Evolutionary conservation across 1,284 basidiomycete genomes (phyloP).

Genomic region (Ustilago cynodontis): DNA sequence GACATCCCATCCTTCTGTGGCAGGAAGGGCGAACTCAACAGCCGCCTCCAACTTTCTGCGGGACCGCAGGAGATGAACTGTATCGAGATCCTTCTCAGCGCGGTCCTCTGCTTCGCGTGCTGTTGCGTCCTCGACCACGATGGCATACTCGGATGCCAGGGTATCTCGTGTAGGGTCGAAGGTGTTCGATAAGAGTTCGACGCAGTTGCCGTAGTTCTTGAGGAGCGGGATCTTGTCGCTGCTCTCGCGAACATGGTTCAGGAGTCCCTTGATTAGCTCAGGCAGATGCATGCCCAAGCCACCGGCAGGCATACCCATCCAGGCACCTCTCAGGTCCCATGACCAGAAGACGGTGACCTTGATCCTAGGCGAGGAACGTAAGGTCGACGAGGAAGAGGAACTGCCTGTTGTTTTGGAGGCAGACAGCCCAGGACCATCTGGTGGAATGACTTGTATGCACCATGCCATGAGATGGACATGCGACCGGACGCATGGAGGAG

Average conservation of each 20-base stretch:
- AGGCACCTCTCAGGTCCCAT: conserved; percentile 90
- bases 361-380: conserved; percentile 35
- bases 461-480: conserved; percentile 89
- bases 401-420: conserved; percentile 20
- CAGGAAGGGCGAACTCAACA: conserved; percentile 83
- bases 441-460: conserved; percentile 82
- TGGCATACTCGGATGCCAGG: conserved; percentile 84
- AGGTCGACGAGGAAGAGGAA: conserved; percentile 14
- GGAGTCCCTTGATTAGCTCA: conserved; percentile 82
- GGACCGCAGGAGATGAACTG: conserved; percentile 70
- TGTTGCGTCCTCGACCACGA: conserved; percentile 79
- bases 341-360: conserved; percentile 91
- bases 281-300: conserved; percentile 76
- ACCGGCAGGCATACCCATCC: conserved; percentile 72
- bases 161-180: conserved; percentile 86
- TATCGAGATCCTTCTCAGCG: conserved; percentile 46
- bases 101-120: conserved; percentile 48
- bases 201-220: conserved; percentile 82
- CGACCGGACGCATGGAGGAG: conserved; percentile 93
- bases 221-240: conserved; percentile 82
- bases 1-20: conserved; percentile 89
- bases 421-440: conserved; percentile 65
- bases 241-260: conserved; percentile 81
- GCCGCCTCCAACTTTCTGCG: conserved; percentile 78
- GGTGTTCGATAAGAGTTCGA: conserved; percentile 80